Evolutionary conservation across 306 rosid species (phyloP).

Genomic region (Adenanthera pavonina): DNA sequence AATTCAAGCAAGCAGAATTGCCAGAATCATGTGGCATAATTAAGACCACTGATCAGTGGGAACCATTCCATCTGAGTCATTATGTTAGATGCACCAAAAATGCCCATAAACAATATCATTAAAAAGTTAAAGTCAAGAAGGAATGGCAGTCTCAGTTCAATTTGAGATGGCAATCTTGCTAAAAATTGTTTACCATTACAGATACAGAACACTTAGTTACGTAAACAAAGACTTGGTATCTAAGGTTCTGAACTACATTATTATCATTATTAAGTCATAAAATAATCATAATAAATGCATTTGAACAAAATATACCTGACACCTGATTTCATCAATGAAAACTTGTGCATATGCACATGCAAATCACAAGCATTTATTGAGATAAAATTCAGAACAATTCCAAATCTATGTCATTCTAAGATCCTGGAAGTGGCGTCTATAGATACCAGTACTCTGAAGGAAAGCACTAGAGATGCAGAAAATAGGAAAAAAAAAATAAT

Average conservation of each 20-base stretch:
- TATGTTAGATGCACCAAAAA: background rate
- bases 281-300: background rate
- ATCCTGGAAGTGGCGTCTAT: background rate
- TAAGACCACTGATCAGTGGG: background rate
- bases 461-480: background rate
- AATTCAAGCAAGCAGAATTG: background rate
- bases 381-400: background rate
- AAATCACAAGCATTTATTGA: background rate
- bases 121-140: background rate
- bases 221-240: background rate
- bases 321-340: slow-evolving; percentile 19
- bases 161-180: background rate
- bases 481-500: background rate
- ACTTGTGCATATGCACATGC: background rate
- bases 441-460: background rate
- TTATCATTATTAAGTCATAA: background rate
- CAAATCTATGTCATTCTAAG: background rate
- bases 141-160: background rate
- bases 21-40: background rate
- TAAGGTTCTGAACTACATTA: background rate
- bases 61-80: background rate
- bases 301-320: background rate
- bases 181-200: background rate
- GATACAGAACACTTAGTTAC: background rate
- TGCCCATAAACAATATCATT: background rate